A percentile compares a stretch with the other conserved stretches of the same genome.
Evolutionary conservation across 495 filamentous ascomycete genomes (phyloP).

Genomic region (Neurospora africana): DNA sequence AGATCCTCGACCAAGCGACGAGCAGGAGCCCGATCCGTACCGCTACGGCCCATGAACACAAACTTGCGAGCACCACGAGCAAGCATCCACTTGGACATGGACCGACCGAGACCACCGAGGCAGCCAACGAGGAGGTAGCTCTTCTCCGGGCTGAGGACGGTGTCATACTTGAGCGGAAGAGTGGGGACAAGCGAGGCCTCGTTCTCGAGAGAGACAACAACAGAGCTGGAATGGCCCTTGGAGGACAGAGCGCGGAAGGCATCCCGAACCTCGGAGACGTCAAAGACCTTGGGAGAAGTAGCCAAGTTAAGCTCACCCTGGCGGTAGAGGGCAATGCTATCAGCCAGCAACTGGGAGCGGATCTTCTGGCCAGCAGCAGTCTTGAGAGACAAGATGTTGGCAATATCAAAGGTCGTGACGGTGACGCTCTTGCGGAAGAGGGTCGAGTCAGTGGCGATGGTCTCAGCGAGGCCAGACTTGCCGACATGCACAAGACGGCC

Average conservation of each 20-base stretch:
- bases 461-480: constrained; percentile 13
- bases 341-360: neutral
- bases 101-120: constrained; percentile 46
- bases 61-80: constrained; percentile 35
- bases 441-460: constrained; percentile 14
- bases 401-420: constrained; percentile 31
- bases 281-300: constrained; percentile 11
- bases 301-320: neutral
- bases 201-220: constrained; percentile 8
- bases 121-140: constrained; percentile 48
- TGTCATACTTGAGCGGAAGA: constrained; percentile 14
- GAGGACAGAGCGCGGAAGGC: constrained; percentile 34
- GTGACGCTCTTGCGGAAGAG: constrained; percentile 31
- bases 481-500: constrained; percentile 42
- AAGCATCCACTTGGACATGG: constrained; percentile 42
- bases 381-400: constrained; percentile 11
- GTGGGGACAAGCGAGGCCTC: constrained; percentile 4
- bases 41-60: constrained; percentile 3
- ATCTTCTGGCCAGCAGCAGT: constrained; percentile 18
- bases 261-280: constrained; percentile 30
- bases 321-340: neutral
- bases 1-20: constrained; percentile 6
- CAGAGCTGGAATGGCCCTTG: constrained; percentile 5
- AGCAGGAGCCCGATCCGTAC: neutral
- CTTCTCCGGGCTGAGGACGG: constrained; percentile 14